Evolutionary conservation across 169 alveolate species (phyloP).

Genomic region (Theileria orientalis): DNA sequence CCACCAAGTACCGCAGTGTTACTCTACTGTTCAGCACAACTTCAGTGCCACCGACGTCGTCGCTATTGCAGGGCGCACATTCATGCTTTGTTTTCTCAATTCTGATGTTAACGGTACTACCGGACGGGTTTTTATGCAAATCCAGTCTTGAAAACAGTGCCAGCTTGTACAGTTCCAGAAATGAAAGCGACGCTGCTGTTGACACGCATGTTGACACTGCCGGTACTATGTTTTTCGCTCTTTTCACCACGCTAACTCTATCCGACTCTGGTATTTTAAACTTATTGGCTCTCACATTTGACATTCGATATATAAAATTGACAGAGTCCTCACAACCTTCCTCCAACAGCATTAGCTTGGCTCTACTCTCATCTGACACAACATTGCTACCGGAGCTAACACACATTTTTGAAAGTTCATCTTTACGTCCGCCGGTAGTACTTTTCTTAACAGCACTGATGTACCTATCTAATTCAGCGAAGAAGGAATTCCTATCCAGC

Average conservation of each 20-base stretch:
- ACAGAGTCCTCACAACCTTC: conserved; percentile 25
- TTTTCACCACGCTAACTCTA: conserved; percentile 18
- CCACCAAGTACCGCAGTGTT: not conserved
- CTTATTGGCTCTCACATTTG: conserved; percentile 54
- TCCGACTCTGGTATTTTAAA: conserved; percentile 39
- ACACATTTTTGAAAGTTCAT: not conserved
- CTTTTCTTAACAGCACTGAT: not conserved
- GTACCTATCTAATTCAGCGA: not conserved
- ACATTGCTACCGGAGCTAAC: not conserved
- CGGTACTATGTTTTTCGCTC: conserved; percentile 50
- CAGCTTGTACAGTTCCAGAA: conserved; percentile 42
- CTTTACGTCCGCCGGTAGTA: not conserved
- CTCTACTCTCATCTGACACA: not conserved
- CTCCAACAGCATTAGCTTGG: conserved; percentile 7
- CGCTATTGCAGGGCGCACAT: not conserved
- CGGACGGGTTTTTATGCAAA: not conserved
- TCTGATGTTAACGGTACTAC: not conserved
- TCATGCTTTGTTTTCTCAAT: not conserved
- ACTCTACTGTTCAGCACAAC: not conserved
- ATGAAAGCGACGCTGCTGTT: conserved; percentile 56
- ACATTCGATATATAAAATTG: conserved; percentile 23
- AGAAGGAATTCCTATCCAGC: not conserved
- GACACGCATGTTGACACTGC: conserved; percentile 60
- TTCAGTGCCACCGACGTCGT: not conserved
- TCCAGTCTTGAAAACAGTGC: not conserved